Evolutionary conservation across 2,329 filamentous ascomycete genomes (phyloP), one percentile per base, ranked within the genome.

Genomic region (Colletotrichum horii): DNA sequence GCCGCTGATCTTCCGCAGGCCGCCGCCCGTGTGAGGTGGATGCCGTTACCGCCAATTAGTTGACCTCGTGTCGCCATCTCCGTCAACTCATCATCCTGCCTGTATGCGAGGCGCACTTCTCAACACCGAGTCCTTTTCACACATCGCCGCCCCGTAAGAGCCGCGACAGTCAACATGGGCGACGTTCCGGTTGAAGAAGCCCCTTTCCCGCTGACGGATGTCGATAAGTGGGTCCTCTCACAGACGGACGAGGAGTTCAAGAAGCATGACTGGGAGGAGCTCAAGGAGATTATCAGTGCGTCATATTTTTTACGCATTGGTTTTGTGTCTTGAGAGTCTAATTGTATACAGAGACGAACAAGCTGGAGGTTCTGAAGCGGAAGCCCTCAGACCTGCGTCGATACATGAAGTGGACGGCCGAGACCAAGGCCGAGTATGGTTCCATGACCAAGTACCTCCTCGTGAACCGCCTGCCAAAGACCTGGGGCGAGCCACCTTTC

Each of bases 381-480:
- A 92, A 93, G 74, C 96, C 96, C 2, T 96, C 94, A 30, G 94
- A 98, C 79, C 87, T 98, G 76, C 90, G 94, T 69, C 90, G 90
- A 55, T 98, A 98, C 82, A 93, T 96, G 80, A 87, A 93, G 81
- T 98, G 94, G 90, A 95, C 93, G 16, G 87, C 91, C 64, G 88
- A 92, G 74, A 92, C 94, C 66, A 93, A 94, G 79, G 88, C 89
- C 74, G 85, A 93, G 79, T 95, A 97, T 86, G 95, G 96, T 76
- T 94, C 92, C 78, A 94, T 97, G 81, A 93, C 94, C 85, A 89
- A 92, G 72, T 98, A 94, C 83, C 91, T 98, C 66, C 87, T 97
- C 70, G 88, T 89, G 71, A 89, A 97, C 83, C 90, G 95, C 52
- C 87, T 98, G 75, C 90, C 91, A 34, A 84, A 85, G 71, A 80